A percentile compares a stretch with the other conserved stretches of the same genome.
Evolutionary conservation across 768 basidiomycete genomes (phyloP).

Genomic region (Suillus alpinus): DNA sequence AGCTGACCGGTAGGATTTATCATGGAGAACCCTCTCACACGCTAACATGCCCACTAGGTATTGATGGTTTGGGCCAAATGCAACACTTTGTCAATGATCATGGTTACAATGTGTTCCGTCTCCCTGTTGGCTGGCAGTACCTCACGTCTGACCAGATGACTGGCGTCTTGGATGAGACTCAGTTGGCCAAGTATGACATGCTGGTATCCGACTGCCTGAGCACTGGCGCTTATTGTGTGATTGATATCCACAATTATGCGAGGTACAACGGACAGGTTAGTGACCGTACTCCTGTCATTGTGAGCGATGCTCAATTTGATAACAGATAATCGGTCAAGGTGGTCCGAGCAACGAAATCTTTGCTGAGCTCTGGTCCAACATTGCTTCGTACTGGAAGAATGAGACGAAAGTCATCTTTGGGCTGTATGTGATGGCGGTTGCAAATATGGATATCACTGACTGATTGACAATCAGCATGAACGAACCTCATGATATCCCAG

Average conservation of each 20-base stretch:
- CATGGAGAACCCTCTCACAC: not conserved
- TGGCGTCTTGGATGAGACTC: slow-evolving; percentile 39
- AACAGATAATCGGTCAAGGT: slow-evolving; percentile 60
- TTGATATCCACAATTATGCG: slow-evolving; percentile 64
- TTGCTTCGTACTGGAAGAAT: slow-evolving; percentile 48
- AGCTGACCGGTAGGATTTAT: slow-evolving; percentile 37
- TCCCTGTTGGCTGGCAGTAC: slow-evolving; percentile 62
- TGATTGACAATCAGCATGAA: slow-evolving; percentile 45
- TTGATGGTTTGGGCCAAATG: slow-evolving; percentile 48
- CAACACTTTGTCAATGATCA: slow-evolving; percentile 54
- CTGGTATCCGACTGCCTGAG: slow-evolving; percentile 35
- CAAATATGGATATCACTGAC: not conserved
- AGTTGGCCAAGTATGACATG: slow-evolving; percentile 53
- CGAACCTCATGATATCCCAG: slow-evolving; percentile 58
- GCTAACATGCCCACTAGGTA: slow-evolving; percentile 6
- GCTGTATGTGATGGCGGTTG: slow-evolving; percentile 32
- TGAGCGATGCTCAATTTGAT: not conserved
- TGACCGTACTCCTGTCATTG: not conserved
- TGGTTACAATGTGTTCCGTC: slow-evolving; percentile 55
- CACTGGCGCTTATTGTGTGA: slow-evolving; percentile 50
- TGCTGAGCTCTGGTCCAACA: slow-evolving; percentile 48
- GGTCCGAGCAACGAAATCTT: slow-evolving; percentile 55
- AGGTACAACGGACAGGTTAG: slow-evolving; percentile 46
- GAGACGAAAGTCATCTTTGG: slow-evolving; percentile 46
- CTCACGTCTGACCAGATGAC: slow-evolving; percentile 37